Conservation (phyloP, 1,284 basidiomycete genomes). For the Ustilago lituana region DNA sequence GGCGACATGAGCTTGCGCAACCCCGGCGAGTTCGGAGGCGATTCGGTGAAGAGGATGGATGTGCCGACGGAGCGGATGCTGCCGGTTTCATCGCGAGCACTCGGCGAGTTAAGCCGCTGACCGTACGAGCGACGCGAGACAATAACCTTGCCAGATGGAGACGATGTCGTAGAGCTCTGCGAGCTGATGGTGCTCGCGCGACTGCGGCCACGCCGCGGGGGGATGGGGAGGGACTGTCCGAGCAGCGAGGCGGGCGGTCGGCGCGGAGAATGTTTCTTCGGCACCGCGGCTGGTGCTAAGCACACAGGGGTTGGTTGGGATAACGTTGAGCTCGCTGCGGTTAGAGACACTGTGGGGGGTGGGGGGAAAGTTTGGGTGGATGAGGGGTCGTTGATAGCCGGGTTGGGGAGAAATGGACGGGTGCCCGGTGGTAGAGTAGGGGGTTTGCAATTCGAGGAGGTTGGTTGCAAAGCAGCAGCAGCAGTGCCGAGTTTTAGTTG, state of each 20-base stretch:
- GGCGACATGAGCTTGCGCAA: conserved; percentile 31
- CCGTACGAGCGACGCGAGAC: conserved; percentile 43
- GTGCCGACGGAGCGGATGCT: conserved; percentile 41
- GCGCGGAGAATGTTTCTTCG: conserved; percentile 5
- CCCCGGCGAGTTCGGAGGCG: conserved; percentile 20
- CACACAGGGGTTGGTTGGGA: background rate
- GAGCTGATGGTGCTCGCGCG: conserved; percentile 47
- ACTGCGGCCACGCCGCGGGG: conserved; percentile 31
- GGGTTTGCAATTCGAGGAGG: too few relatives aligned
- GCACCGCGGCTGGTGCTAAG: background rate
- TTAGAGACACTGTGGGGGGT: conserved; percentile 16
- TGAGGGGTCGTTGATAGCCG: background rate
- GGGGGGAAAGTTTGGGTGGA: too few relatives aligned
- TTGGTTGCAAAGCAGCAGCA: too few relatives aligned
- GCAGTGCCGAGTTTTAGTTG: too few relatives aligned
- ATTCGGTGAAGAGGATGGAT: conserved; percentile 33
- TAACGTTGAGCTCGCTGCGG: conserved; percentile 14
- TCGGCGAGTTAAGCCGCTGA: conserved; percentile 17
- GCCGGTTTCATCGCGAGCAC: conserved; percentile 15
- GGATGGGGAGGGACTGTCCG: conserved; percentile 39
- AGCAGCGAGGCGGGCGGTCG: conserved; percentile 31
- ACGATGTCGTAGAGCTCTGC: conserved; percentile 32
- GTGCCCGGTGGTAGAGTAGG: too few relatives aligned
- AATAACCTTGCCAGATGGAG: conserved; percentile 39
- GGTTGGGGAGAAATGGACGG: too few relatives aligned